These are phyloP conservation scores for Sutorius eximius DNA, from an alignment of 1,284 basidiomycete species.

Conservation along the genomic window DNA sequence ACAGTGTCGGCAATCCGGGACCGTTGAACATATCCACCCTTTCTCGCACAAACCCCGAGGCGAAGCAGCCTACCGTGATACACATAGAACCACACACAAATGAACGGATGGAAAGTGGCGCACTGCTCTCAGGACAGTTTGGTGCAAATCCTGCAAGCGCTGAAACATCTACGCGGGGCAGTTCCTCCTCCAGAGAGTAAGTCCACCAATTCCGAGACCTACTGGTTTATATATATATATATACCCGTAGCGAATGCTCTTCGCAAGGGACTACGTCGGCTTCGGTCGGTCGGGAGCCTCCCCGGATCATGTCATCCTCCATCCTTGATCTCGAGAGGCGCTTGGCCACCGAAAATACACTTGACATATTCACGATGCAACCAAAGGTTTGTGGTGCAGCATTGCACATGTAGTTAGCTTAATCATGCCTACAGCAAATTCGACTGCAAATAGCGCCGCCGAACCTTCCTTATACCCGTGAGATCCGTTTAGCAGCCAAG, in stretches of 20 bases:
- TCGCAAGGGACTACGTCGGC: slow-evolving; percentile 62
- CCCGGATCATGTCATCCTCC: slow-evolving; percentile 52
- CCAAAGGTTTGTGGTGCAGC: slow-evolving; percentile 65
- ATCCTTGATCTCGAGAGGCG: slow-evolving; percentile 80
- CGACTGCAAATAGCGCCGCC: slow-evolving; percentile 90
- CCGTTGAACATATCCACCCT: slow-evolving; percentile 21
- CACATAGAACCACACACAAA: slow-evolving; percentile 23
- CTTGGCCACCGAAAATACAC: slow-evolving; percentile 74
- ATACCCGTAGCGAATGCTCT: slow-evolving; percentile 46
- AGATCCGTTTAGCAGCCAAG: slow-evolving; percentile 74
- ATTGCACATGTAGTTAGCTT: slow-evolving; percentile 15
- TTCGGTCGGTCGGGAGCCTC: slow-evolving; percentile 52
- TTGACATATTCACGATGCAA: slow-evolving; percentile 97
- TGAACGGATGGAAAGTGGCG: slow-evolving; percentile 2
- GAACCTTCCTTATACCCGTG: slow-evolving; percentile 76
- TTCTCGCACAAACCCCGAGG: slow-evolving; percentile 47
- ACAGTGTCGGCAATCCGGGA: slow-evolving; percentile 40
- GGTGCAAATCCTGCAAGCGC: slow-evolving; percentile 42
- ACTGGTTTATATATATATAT: slow-evolving; percentile 2
- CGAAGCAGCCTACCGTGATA: slow-evolving; percentile 44
- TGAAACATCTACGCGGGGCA: slow-evolving; percentile 50
- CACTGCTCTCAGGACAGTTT: slow-evolving; percentile 27
- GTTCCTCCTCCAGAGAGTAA: slow-evolving; percentile 57
- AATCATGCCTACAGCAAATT: slow-evolving; percentile 61
- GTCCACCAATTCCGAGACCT: slow-evolving; percentile 24